A percentile compares a stretch with the other conserved stretches of the same genome.
phyloP scores from a whole-genome alignment of 768 basidiomycete species.

The Pseudohyphozyma bogoriensis region DNA sequence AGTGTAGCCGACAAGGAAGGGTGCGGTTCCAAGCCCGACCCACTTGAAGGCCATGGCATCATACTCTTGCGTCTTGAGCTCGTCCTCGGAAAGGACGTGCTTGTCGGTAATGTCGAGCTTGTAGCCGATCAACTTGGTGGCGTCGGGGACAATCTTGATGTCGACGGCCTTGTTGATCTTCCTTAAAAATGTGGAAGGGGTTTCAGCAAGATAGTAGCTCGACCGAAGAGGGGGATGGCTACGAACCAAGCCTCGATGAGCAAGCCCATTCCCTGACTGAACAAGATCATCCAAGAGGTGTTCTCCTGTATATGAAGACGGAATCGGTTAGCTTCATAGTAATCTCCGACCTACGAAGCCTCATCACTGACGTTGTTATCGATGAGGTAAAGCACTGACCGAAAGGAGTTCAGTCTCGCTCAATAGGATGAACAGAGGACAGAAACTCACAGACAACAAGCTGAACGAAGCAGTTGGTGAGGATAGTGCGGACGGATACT shows the following conservation, averaged over 20 bases:
- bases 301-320: too few species aligned
- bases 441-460: conserved; percentile 15
- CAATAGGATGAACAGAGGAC: too few species aligned
- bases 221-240: conserved; percentile 43
- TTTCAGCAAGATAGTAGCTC: conserved; percentile 33
- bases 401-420: too few species aligned
- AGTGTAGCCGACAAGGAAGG: conserved; percentile 42
- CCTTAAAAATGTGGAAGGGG: too few species aligned
- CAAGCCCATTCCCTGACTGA: conserved; percentile 29
- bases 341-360: too few species aligned
- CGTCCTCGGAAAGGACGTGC: conserved; percentile 89
- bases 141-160: conserved; percentile 55
- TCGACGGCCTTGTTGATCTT: conserved; percentile 74
- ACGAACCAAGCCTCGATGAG: conserved; percentile 75
- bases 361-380: too few species aligned
- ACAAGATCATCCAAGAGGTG: conserved; percentile 85
- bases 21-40: conserved; percentile 80
- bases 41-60: conserved; percentile 90
- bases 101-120: conserved; percentile 81
- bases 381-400: conserved; percentile 52
- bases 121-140: conserved; percentile 66
- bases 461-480: conserved; percentile 82
- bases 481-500: conserved; percentile 74
- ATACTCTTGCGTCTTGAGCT: conserved; percentile 94
- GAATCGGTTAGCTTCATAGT: too few species aligned